phyloP scores from a whole-genome alignment of 2,329 filamentous ascomycete species.

The Hypoxylon sp. region DNA sequence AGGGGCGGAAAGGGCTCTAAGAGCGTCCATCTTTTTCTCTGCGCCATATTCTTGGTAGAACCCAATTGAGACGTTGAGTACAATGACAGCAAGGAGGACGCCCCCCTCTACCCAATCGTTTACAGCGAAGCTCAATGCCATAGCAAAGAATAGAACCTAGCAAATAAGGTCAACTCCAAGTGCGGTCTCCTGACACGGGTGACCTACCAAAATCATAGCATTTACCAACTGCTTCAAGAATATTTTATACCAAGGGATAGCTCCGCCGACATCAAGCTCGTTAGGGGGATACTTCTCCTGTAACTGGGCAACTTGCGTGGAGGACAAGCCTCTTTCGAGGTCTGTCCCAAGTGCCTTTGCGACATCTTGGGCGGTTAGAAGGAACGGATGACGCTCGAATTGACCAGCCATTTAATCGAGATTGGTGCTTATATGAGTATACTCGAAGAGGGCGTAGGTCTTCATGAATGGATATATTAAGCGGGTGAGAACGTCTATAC shows the following conservation, averaged over 20 bases:
- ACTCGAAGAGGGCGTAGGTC: slow-evolving; percentile 25
- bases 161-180: slow-evolving; percentile 59
- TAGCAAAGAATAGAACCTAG: slow-evolving; percentile 83
- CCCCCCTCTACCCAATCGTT: slow-evolving; percentile 77
- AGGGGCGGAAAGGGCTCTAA: slow-evolving; percentile 73
- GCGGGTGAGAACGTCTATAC: slow-evolving; percentile 14
- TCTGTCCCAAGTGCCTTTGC: slow-evolving; percentile 73
- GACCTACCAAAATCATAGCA: slow-evolving; percentile 79
- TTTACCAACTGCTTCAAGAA: slow-evolving; percentile 81
- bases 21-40: slow-evolving; percentile 77
- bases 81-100: slow-evolving; percentile 76
- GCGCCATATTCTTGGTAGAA: slow-evolving; percentile 76
- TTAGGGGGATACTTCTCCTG: slow-evolving; percentile 75
- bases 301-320: slow-evolving; percentile 71
- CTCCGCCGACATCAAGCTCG: slow-evolving; percentile 77
- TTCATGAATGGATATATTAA: slow-evolving; percentile 38
- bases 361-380: slow-evolving; percentile 74
- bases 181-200: neutral
- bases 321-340: slow-evolving; percentile 76
- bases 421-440: slow-evolving; percentile 26
- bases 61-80: slow-evolving; percentile 78
- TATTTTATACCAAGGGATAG: slow-evolving; percentile 79
- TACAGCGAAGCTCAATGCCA: slow-evolving; percentile 79
- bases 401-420: slow-evolving; percentile 60
- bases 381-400: slow-evolving; percentile 71